Evolutionary conservation across 2,329 filamentous ascomycete species (phyloP), one percentile per base, ranked within the genome.

Genomic region (Coniochaeta sp.): DNA sequence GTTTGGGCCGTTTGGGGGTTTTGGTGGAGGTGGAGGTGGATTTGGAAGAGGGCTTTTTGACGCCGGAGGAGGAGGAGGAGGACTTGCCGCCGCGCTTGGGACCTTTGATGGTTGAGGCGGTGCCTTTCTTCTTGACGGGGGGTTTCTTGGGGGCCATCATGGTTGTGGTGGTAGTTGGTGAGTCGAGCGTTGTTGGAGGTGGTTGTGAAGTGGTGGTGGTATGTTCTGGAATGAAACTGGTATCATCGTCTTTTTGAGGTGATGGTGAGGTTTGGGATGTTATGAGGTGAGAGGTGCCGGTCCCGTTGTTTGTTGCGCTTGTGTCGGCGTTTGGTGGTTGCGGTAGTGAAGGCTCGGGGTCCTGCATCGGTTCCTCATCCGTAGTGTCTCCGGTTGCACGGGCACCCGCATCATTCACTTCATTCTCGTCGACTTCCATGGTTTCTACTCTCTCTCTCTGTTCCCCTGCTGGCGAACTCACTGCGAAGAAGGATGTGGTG

Each of bases 41-140:
- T 18, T 62, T 56, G 3, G 51, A 28, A 14, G 49, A 32, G 27
- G 24, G 33, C 31, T 52, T 65, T 70, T 50, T 67, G 45, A 14
- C 30, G 47, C 20, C 47, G 24, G 47, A 3, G 6, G 28, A 8
- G 35, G 31, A 22, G 16, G 18, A 71, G 12, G 63, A 52, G 24
- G 60, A 64, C 52, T 64, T 67, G 31, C 61, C 55, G 0, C 61
- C 61, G 20, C 71, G 65, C 53, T 72, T 75, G 18, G 69, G 61
- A 0, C 59, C 56, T 57, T 75, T 77, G 14, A 72, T 55, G 5
- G 63, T 53, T 1, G 68, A 62, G 0, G 74, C 74, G 0, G 68
- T 75, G 42, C 63, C 63, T 47, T 63, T 65, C 52, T 65, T 65
- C 52, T 57, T 64, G 45, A 58, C 57, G 18, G n/a, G n/a, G n/a